These are phyloP conservation scores for Sporothrix euskadiensis DNA, from an alignment of 2,329 filamentous ascomycete genomes.

Conservation along the genomic window DNA sequence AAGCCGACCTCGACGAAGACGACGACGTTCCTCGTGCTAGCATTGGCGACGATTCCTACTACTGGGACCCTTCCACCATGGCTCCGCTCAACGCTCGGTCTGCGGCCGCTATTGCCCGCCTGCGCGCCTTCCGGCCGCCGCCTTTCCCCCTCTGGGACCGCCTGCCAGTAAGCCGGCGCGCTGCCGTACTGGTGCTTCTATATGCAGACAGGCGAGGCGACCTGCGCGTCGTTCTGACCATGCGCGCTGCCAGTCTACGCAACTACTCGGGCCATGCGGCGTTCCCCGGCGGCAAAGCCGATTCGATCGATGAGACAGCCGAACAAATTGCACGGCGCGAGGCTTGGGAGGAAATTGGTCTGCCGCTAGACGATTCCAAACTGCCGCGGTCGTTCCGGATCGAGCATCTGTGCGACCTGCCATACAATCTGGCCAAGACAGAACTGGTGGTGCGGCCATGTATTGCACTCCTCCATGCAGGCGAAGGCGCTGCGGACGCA, in stretches of 20 bases:
- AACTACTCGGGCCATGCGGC: conserved; percentile 84
- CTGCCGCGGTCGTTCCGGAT: conserved; percentile 78
- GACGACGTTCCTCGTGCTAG: conserved; percentile 22
- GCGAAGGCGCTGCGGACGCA: not conserved
- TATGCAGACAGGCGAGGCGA: conserved; percentile 83
- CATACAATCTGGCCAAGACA: conserved; percentile 71
- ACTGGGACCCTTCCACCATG: conserved; percentile 61
- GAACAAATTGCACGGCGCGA: conserved; percentile 86
- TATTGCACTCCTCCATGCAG: conserved; percentile 70
- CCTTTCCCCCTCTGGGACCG: conserved; percentile 63
- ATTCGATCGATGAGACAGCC: conserved; percentile 59
- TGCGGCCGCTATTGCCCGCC: conserved; percentile 58
- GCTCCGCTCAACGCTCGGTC: conserved; percentile 56
- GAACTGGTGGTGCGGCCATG: conserved; percentile 74
- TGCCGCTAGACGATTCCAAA: conserved; percentile 68
- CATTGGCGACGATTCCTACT: conserved; percentile 47
- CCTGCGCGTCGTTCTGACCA: conserved; percentile 69
- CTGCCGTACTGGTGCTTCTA: conserved; percentile 83
- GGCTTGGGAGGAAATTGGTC: conserved; percentile 89
- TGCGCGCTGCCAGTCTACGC: conserved; percentile 63
- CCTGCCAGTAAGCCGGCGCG: conserved; percentile 66
- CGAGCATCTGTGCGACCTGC: conserved; percentile 84
- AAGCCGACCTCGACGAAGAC: conserved; percentile 18
- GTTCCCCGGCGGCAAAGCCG: conserved; percentile 76
- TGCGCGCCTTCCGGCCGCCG: conserved; percentile 62